phyloP scores from a whole-genome alignment of 2,329 filamentous ascomycete species.

The Colletotrichum cereale region DNA sequence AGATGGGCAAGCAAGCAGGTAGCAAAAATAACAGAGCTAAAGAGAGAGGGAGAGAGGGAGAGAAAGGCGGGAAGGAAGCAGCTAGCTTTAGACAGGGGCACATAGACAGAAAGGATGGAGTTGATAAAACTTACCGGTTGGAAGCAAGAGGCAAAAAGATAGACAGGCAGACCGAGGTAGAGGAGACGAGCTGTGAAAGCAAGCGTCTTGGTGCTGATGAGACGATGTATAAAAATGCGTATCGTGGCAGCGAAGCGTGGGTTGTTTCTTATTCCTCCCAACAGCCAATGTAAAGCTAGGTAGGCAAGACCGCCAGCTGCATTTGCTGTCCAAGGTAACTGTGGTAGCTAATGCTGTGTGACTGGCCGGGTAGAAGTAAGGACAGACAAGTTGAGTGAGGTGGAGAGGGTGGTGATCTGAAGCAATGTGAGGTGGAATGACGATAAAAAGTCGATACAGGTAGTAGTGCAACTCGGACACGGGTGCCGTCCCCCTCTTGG shows the following conservation, averaged over 20 bases:
- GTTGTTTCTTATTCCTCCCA: slow-evolving; percentile 20
- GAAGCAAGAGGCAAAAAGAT: neutral
- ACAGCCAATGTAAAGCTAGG: slow-evolving; percentile 24
- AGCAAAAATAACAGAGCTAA: neutral
- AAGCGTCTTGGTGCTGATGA: neutral
- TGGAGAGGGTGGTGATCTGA: neutral
- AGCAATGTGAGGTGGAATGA: slow-evolving; percentile 23
- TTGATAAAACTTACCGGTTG: neutral
- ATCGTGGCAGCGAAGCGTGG: slow-evolving; percentile 3
- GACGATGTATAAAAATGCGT: neutral
- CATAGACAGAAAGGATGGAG: neutral
- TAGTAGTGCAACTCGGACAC: slow-evolving; percentile 16
- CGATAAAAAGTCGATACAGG: neutral
- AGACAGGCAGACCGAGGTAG: neutral
- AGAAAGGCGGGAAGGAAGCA: neutral
- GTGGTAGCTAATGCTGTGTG: slow-evolving; percentile 15
- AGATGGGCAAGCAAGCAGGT: neutral
- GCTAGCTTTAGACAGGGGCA: no score
- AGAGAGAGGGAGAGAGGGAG: neutral
- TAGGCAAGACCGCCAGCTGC: neutral
- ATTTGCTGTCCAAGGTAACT: neutral
- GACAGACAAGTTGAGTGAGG: neutral
- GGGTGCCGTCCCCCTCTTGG: neutral
- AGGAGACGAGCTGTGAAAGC: neutral
- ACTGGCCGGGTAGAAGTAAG: neutral